These are phyloP conservation scores for Podaxis pistillaris DNA, from an alignment of 768 basidiomycete genomes.

Conservation along the genomic window DNA sequence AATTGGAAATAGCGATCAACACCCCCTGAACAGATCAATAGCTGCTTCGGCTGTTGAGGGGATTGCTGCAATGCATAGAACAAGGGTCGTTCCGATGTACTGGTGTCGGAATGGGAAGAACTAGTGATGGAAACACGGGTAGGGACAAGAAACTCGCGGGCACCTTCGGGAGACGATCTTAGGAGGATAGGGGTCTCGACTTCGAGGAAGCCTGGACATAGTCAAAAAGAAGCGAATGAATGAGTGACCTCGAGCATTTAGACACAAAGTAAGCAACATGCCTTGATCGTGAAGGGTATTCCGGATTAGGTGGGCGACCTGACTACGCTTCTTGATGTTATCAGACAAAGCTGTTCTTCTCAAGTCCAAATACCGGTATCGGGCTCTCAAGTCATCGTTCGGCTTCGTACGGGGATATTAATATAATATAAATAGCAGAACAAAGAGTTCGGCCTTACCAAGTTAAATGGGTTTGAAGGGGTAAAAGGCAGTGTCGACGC, in stretches of 20 bases:
- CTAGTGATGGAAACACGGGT: slow-evolving; percentile 45
- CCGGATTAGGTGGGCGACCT: slow-evolving; percentile 78
- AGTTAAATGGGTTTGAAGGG: slow-evolving; percentile 71
- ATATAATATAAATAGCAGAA: slow-evolving; percentile 15
- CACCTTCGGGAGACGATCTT: slow-evolving; percentile 92
- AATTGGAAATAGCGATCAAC: slow-evolving; percentile 93
- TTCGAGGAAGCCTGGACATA: slow-evolving; percentile 74
- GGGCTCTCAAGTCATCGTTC: slow-evolving; percentile 82
- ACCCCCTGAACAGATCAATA: slow-evolving; percentile 85
- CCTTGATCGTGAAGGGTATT: slow-evolving; percentile 72
- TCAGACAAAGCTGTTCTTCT: slow-evolving; percentile 68
- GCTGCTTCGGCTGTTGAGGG: slow-evolving; percentile 94
- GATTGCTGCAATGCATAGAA: slow-evolving; percentile 95
- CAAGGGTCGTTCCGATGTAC: slow-evolving; percentile 28
- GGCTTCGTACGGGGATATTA: slow-evolving; percentile 43
- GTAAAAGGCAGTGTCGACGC: slow-evolving; percentile 81
- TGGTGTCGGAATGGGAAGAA: slow-evolving; percentile 23
- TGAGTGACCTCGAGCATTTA: slow-evolving; percentile 6
- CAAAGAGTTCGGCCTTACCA: slow-evolving; percentile 49
- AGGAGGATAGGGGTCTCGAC: slow-evolving; percentile 92
- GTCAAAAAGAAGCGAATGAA: slow-evolving; percentile 14
- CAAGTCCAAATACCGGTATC: slow-evolving; percentile 88
- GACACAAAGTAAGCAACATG: slow-evolving; percentile 25
- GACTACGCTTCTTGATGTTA: slow-evolving; percentile 80
- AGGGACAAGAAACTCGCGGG: slow-evolving; percentile 91